Conservation (phyloP, 768 basidiomycete genomes). For the Tylopilus intermedius region DNA sequence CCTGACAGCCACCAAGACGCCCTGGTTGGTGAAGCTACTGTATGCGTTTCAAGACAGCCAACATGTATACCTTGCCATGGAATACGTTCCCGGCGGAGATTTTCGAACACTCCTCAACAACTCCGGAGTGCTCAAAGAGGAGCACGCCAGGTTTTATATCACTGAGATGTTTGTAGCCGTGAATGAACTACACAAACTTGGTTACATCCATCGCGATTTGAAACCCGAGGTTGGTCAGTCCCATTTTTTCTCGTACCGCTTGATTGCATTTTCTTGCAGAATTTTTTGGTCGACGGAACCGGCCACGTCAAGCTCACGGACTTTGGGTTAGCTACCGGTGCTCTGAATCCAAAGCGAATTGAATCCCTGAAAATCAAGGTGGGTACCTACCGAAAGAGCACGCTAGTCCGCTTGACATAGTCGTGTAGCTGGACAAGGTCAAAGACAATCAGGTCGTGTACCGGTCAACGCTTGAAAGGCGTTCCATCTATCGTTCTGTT, state of each 20-base stretch:
- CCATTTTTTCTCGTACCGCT: not conserved
- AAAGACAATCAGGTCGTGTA: constrained; percentile 89
- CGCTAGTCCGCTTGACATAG: constrained; percentile 4
- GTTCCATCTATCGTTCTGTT: constrained; percentile 91
- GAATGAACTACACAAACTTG: constrained; percentile 91
- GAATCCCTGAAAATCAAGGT: constrained; percentile 94
- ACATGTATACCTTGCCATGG: constrained; percentile 96
- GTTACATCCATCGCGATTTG: constrained; percentile 96
- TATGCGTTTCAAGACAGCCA: constrained; percentile 96
- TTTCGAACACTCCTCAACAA: constrained; percentile 97
- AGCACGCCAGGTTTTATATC: constrained; percentile 95
- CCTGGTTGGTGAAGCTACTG: constrained; percentile 90
- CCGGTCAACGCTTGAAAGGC: constrained; percentile 89
- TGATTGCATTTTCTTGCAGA: constrained; percentile 42
- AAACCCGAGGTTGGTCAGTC: constrained; percentile 81
- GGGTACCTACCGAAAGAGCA: constrained; percentile 4
- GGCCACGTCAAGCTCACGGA: constrained; percentile 98
- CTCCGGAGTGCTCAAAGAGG: constrained; percentile 94
- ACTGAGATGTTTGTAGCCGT: constrained; percentile 97
- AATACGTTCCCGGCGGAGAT: constrained; percentile 97
- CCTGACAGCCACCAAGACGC: constrained; percentile 92
- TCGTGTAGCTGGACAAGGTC: constrained; percentile 81
- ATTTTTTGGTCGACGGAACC: constrained; percentile 91
- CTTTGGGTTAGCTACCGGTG: constrained; percentile 95
- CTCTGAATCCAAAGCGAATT: constrained; percentile 89